Evolutionary conservation across 805 yeast genomes (phyloP), one percentile per base, ranked within the genome.

Genomic region (Yamadazyma sp.): DNA sequence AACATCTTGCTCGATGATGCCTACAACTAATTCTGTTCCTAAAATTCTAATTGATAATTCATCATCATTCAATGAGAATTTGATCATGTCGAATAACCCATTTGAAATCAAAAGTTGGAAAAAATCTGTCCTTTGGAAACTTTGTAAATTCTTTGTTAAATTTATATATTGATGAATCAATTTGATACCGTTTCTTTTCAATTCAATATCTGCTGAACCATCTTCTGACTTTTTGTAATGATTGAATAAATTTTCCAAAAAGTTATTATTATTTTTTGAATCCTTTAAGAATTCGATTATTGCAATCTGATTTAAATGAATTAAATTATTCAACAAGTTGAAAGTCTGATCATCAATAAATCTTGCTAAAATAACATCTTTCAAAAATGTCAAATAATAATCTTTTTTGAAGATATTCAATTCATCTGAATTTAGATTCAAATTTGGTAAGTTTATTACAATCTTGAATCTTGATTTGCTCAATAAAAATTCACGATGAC

Each of bases 321-420:
- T 81, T 62, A 83, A 62, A 1, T 84, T 76, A 12, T 81, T 65
- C 23, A 93, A 69, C 39, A 83, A 63, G 42, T 75, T 76, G 50
- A 80, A 78, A 4, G 88, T 75, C 28, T 80, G 76, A 53, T 91
- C 98, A 55, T 91, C 98, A 30, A 91, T 55, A 27, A 82, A 62
- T 34, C 96, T 67, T 3, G 93, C 89, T 18, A 91, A 60, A 1
- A 86, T 94, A 13, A 86, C 94, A 56, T 91, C 96, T 55, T 84
- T 84, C 31, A 93, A 63, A 54, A 85, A 86, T 50, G 83, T 89
- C 36, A 88, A 65, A 38, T 86, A 70, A 54, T 81, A 86, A 25
- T 93, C 88, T 49, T 78, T 78, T 37, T 80, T 78, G 38, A 89
- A 82, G 33, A 83, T 70, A 23, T 41, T 43, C 34, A 61, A 36